These are phyloP conservation scores for Cytospora paraplurivora DNA, from an alignment of 2,329 filamentous ascomycete species.

Conservation along the genomic window DNA sequence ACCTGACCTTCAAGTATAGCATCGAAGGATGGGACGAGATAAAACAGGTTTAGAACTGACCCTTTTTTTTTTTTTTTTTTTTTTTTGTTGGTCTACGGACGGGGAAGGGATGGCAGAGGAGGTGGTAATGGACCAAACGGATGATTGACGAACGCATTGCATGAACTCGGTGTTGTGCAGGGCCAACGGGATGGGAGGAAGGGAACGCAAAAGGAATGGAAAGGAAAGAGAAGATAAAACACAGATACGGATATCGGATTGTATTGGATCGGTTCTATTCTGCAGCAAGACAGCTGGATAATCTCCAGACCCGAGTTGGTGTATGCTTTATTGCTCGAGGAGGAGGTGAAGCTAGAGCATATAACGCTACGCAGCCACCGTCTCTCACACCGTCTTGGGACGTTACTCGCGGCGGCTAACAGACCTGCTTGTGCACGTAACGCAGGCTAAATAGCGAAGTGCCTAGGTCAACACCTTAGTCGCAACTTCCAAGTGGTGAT, in stretches of 20 bases:
- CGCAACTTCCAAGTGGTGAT: no score
- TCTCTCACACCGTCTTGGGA: background rate
- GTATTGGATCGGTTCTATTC: background rate
- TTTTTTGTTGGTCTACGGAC: background rate
- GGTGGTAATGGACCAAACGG: background rate
- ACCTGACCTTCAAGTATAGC: conserved; percentile 57
- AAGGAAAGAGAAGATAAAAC: no score
- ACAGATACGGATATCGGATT: no score
- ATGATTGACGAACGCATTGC: background rate
- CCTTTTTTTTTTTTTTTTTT: no score
- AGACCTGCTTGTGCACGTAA: no score
- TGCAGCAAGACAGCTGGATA: background rate
- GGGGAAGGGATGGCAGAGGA: no score
- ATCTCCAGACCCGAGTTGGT: background rate
- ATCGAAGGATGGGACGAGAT: conserved; percentile 55
- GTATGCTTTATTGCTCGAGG: background rate
- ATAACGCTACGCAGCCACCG: background rate
- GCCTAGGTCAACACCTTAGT: no score
- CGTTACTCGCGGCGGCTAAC: background rate
- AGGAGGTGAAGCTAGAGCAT: background rate
- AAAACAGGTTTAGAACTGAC: background rate
- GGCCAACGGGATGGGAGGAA: background rate
- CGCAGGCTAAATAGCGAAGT: no score
- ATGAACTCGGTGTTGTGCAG: conserved; percentile 2
- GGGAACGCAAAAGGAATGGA: background rate